Evolutionary conservation across 2,329 filamentous ascomycete genomes (phyloP).

Genomic region (Pezicula carpinea): DNA sequence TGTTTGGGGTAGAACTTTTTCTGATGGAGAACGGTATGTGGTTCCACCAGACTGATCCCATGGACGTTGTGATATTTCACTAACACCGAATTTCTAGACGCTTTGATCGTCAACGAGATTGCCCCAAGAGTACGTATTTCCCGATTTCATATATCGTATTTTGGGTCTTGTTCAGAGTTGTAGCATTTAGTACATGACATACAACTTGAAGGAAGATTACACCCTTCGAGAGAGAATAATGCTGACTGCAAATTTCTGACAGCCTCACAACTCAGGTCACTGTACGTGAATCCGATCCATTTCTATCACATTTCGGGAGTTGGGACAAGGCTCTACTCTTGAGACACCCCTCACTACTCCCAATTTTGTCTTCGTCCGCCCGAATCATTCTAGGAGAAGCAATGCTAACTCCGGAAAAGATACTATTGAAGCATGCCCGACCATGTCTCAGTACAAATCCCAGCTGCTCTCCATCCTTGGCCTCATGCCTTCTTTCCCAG

Average conservation of each 20-base stretch:
- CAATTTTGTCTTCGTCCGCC: no score
- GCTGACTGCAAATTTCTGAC: constrained; percentile 34
- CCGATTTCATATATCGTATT: no score
- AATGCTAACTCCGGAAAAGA: no score
- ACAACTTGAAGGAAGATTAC: no score
- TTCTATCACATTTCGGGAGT: no score
- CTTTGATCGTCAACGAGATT: constrained; percentile 64
- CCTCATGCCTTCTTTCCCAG: constrained; percentile 28
- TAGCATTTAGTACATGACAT: no score
- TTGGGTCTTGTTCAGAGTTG: no score
- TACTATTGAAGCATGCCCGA: constrained; percentile 86
- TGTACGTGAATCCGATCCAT: no score
- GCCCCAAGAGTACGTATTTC: constrained; percentile 16
- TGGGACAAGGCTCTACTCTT: no score
- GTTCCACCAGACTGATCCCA: constrained; percentile 44
- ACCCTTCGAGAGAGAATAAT: constrained; percentile 66
- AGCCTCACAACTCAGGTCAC: constrained; percentile 85
- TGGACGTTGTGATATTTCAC: constrained; percentile 2
- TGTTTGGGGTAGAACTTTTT: constrained; percentile 98
- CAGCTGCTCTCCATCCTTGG: constrained; percentile 78
- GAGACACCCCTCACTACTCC: no score
- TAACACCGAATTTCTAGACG: constrained; percentile 30
- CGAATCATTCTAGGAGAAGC: no score
- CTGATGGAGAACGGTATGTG: constrained; percentile 60
- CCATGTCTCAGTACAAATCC: constrained; percentile 83